Evolutionary conservation across 1,284 basidiomycete species (phyloP), one percentile per base, ranked within the genome.

Genomic region (Leucoagaricus sp.): DNA sequence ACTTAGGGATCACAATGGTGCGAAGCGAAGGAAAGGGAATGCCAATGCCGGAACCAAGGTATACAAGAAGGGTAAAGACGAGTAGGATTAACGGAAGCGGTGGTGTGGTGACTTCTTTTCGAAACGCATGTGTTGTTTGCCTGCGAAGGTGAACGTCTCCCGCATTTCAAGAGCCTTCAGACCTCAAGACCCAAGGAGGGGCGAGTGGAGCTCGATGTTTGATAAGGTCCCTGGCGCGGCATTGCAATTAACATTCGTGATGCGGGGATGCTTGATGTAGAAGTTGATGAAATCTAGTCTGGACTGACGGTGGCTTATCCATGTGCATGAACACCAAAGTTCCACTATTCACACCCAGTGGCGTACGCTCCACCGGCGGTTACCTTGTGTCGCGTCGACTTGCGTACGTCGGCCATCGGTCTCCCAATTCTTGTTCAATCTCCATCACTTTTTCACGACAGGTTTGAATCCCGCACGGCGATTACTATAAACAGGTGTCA

Each of bases 401-500:
- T 21, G 41, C 25, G 45, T 54, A 28, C 25, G 46, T 41, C 53
- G 34, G 34, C 17, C 36, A 48, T 42, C 29, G 21, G 19, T 28
- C n/a, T 34, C 40, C 19, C 5, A 13, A 8, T n/a, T 41, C 3
- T 40, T 55, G 45, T 40, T 33, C 15, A 7, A 25, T n/a, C 26
- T 2, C 17, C 8, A 4, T 38, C 4, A n/a, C 36, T 38, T 40
- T 38, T 40, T 40, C 36, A 17, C 26, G 28, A 31, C 4, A 15
- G 38, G 26, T 49, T 42, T 33, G 36, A 19, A 55, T 48, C 12
- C 46, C 45, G 46, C 38, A 33, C 46, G 4, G 46, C 19, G 46
- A 48, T 42, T 55, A 42, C 53, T 40, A 55, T 49, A 49, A 31
- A 15, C 19, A 49, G 47, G 25, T 31, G 12, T 31, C 51, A 52